Percentiles rank a stretch among this genome's conserved stretches.
Conservation (phyloP, 768 basidiomycete genomes). For the Pleurotus cornucopiae region DNA sequence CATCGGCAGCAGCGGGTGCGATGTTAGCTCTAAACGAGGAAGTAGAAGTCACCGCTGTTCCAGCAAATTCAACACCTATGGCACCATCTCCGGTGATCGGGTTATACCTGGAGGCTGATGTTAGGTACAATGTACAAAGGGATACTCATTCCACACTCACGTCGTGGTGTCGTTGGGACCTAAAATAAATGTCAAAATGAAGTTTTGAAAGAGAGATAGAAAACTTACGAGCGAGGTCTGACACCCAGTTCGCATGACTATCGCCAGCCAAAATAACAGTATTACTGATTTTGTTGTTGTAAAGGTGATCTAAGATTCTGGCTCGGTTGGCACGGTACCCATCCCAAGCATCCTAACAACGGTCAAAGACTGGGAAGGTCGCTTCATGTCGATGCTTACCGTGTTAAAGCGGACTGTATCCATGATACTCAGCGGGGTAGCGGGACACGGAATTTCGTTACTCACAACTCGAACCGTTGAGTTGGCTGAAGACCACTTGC, state of each 20-base stretch:
- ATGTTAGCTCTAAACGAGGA: slow-evolving; percentile 42
- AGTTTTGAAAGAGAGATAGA: neutral
- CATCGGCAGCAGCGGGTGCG: slow-evolving; percentile 32
- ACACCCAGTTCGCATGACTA: slow-evolving; percentile 60
- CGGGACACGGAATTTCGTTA: neutral
- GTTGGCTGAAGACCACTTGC: slow-evolving; percentile 52
- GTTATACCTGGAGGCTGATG: slow-evolving; percentile 32
- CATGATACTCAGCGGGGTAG: neutral
- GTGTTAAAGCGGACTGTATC: neutral
- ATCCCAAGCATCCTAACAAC: slow-evolving; percentile 49
- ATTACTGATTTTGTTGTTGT: slow-evolving; percentile 46
- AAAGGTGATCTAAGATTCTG: slow-evolving; percentile 48
- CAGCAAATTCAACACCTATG: slow-evolving; percentile 58
- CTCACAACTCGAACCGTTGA: slow-evolving; percentile 15
- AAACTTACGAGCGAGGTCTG: slow-evolving; percentile 47
- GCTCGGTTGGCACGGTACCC: slow-evolving; percentile 54
- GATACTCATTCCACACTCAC: slow-evolving; percentile 20
- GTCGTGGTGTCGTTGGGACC: slow-evolving; percentile 45
- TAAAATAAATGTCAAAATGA: slow-evolving; percentile 36
- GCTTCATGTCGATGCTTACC: neutral
- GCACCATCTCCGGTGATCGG: slow-evolving; percentile 43
- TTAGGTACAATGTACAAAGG: slow-evolving; percentile 22
- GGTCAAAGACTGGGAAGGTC: neutral
- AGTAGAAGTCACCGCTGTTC: slow-evolving; percentile 51
- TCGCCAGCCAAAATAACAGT: slow-evolving; percentile 59